These are phyloP conservation scores for Cryphonectria radicalis DNA, from an alignment of 2,329 filamentous ascomycete species.

Conservation along the genomic window DNA sequence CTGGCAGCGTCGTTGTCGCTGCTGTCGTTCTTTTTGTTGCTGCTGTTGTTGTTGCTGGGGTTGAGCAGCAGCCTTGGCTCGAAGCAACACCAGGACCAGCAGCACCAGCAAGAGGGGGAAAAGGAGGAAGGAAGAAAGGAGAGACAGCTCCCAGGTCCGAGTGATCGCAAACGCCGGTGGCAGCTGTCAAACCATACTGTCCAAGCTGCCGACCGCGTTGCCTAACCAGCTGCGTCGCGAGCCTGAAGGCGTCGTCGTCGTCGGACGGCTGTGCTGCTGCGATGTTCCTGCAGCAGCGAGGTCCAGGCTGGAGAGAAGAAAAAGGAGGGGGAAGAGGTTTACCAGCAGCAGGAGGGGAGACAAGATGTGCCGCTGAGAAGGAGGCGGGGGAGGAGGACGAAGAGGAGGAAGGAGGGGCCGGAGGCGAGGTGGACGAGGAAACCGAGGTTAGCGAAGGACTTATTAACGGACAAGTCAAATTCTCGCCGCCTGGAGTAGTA, in stretches of 20 bases:
- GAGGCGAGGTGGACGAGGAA: conserved; percentile 1
- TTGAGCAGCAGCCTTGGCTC: conserved; percentile 11
- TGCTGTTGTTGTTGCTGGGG: neutral
- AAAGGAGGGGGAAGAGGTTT: neutral
- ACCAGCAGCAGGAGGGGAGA: neutral
- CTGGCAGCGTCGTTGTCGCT: neutral
- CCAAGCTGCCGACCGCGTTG: conserved; percentile 33
- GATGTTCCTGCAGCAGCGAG: neutral
- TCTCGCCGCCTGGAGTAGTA: neutral
- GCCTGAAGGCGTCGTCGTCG: conserved; percentile 28
- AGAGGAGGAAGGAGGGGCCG: conserved; percentile 7
- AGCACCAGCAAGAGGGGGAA: neutral
- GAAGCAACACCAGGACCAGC: neutral
- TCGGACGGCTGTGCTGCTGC: conserved; percentile 17
- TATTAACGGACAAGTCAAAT: conserved; percentile 1
- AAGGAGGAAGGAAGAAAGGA: conserved; percentile 17
- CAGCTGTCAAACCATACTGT: conserved; percentile 39
- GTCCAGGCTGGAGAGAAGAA: neutral
- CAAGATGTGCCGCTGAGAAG: neutral
- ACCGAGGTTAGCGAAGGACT: conserved; percentile 7
- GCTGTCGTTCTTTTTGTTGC: neutral
- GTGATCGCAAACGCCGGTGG: conserved; percentile 32
- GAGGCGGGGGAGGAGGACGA: neutral
- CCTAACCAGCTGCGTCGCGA: conserved; percentile 28
- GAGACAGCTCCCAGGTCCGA: conserved; percentile 26